Percentiles rank a stretch among this genome's conserved stretches.
Conservation (phyloP, 139 green algal genomes). For the Astrephomene gubernaculifera region DNA sequence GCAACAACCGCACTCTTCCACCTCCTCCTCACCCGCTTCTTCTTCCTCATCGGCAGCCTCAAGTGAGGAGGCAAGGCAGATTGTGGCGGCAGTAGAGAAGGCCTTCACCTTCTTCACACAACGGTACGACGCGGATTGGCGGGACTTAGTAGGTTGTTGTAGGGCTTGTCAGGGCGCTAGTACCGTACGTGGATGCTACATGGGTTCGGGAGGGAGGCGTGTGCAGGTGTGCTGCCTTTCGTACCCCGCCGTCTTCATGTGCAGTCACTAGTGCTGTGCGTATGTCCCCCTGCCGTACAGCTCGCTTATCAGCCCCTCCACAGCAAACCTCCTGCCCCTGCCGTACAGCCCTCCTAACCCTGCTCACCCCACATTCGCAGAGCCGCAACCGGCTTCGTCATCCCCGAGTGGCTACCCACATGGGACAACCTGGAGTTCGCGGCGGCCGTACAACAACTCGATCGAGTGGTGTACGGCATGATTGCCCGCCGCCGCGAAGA, state of each 20-base stretch:
- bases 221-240: too few relatives aligned
- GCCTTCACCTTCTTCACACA: conserved; percentile 85
- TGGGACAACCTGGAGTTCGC: conserved; percentile 85
- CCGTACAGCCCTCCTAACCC: too few relatives aligned
- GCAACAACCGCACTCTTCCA: background rate
- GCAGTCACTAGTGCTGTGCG: too few relatives aligned
- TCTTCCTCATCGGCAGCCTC: background rate
- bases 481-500: conserved; percentile 63
- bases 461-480: conserved; percentile 84
- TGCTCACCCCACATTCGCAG: too few relatives aligned
- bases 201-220: too few relatives aligned
- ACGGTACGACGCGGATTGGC: conserved; percentile 16
- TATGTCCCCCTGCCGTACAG: too few relatives aligned
- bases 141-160: background rate
- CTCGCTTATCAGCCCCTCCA: too few relatives aligned
- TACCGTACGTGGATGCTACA: too few relatives aligned
- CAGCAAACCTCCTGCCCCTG: too few relatives aligned
- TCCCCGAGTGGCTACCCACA: conserved; percentile 89
- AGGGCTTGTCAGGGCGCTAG: too few relatives aligned
- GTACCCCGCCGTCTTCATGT: too few relatives aligned
- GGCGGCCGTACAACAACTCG: conserved; percentile 79
- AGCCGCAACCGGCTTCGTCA: conserved; percentile 60
- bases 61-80: conserved; percentile 29
- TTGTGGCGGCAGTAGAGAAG: conserved; percentile 58
- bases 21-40: conserved; percentile 6